These are phyloP conservation scores for Botrytis deweyae DNA, from an alignment of 2,329 filamentous ascomycete species.

Conservation along the genomic window DNA sequence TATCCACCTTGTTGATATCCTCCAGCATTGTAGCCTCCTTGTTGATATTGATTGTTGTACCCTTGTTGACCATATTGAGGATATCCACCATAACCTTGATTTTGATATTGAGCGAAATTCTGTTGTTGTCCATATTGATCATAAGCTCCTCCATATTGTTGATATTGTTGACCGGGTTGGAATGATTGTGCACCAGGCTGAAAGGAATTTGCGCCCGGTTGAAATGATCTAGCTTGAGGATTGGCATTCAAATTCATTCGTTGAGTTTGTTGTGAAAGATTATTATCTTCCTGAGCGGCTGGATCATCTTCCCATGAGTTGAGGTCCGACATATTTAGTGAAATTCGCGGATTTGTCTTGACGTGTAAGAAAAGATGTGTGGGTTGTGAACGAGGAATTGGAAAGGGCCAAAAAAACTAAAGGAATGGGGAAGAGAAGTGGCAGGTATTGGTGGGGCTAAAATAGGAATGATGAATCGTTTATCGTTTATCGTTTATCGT, in stretches of 20 bases:
- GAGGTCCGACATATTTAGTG: conserved; percentile 71
- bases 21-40: conserved; percentile 43
- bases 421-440: conserved; percentile 1
- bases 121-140: conserved; percentile 54
- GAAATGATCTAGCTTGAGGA: conserved; percentile 53
- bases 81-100: conserved; percentile 54
- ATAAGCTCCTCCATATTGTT: conserved; percentile 56
- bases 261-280: conserved; percentile 74
- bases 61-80: conserved; percentile 53
- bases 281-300: conserved; percentile 65
- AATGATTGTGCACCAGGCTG: conserved; percentile 70
- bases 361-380: not conserved
- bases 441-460: conserved; percentile 14
- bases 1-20: conserved; percentile 40
- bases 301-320: conserved; percentile 95
- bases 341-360: not conserved
- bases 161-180: conserved; percentile 69
- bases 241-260: conserved; percentile 68
- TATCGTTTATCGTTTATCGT: conserved; percentile 1
- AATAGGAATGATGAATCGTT: not conserved
- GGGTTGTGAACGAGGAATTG: not conserved
- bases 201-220: conserved; percentile 68
- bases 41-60: conserved; percentile 53
- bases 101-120: conserved; percentile 52
- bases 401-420: not conserved